Conservation (phyloP, 75 land plant genomes). For the Gnetum montanum region DNA sequence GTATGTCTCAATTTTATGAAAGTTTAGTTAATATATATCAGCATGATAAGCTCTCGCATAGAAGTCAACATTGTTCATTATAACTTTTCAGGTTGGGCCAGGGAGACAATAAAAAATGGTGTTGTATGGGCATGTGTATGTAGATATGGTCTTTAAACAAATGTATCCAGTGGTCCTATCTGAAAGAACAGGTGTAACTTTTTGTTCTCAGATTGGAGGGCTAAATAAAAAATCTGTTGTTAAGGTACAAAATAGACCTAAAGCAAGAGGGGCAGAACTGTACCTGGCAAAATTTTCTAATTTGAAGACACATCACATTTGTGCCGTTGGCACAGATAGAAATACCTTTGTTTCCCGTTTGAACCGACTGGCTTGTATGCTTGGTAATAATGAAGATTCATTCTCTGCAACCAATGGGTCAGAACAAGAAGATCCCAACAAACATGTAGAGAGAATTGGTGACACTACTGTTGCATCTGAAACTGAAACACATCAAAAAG, state of each 20-base stretch:
- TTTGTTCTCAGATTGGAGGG: not conserved
- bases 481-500: not conserved
- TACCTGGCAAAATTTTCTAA: not conserved
- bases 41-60: too few relatives aligned
- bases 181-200: not conserved
- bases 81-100: too few relatives aligned
- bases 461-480: not conserved
- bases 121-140: too few relatives aligned
- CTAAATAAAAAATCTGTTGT: constrained; percentile 7
- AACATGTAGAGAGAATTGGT: not conserved
- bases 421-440: not conserved
- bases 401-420: not conserved
- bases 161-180: constrained; percentile 6
- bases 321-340: not conserved
- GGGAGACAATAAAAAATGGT: too few relatives aligned
- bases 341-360: too few relatives aligned
- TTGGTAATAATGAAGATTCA: not conserved
- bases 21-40: too few relatives aligned
- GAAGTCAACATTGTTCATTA: too few relatives aligned
- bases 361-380: not conserved
- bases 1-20: too few relatives aligned
- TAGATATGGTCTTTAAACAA: not conserved
- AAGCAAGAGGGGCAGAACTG: not conserved
- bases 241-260: not conserved
- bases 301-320: not conserved